Evolutionary conservation across 225 moss, liverwort and hornwort species (phyloP).

Genomic region (Rhytidiadelphus loreus): DNA sequence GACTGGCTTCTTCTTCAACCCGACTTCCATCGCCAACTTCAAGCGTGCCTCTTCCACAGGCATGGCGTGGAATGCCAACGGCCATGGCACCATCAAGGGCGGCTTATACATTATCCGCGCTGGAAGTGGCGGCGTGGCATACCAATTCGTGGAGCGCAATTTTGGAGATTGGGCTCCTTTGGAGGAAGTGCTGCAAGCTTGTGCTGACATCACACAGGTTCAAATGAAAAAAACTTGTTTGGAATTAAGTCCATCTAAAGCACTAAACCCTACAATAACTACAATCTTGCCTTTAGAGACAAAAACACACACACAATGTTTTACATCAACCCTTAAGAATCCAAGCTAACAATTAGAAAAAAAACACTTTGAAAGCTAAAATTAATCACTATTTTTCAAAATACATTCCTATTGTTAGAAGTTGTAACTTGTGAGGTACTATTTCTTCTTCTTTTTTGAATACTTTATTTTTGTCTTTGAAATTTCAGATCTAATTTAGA

Average conservation of each 20-base stretch:
- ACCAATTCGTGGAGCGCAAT: conserved; percentile 70
- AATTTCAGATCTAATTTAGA: background rate
- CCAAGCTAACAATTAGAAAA: background rate
- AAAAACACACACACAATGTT: too few relatives aligned
- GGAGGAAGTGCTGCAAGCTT: conserved; percentile 61
- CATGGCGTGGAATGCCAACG: conserved; percentile 23
- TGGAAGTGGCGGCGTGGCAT: conserved; percentile 47
- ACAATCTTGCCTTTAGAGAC: background rate
- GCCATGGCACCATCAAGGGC: conserved; percentile 62
- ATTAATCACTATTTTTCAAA: background rate
- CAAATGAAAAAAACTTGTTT: too few relatives aligned
- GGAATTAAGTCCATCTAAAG: background rate
- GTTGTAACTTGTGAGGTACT: background rate
- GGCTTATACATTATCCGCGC: conserved; percentile 58
- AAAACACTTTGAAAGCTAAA: background rate
- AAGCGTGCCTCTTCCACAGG: conserved; percentile 26
- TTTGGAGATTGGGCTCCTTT: conserved; percentile 83
- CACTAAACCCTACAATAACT: background rate
- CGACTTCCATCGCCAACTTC: conserved; percentile 19
- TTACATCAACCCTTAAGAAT: background rate
- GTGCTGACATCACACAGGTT: conserved; percentile 17
- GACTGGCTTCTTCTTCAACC: conserved; percentile 45
- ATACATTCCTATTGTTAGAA: background rate
- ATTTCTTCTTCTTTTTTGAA: background rate
- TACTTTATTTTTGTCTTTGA: background rate